phyloP scores from a whole-genome alignment of 2,329 filamentous ascomycete genomes.

The Cucurbitaria berberidis region DNA sequence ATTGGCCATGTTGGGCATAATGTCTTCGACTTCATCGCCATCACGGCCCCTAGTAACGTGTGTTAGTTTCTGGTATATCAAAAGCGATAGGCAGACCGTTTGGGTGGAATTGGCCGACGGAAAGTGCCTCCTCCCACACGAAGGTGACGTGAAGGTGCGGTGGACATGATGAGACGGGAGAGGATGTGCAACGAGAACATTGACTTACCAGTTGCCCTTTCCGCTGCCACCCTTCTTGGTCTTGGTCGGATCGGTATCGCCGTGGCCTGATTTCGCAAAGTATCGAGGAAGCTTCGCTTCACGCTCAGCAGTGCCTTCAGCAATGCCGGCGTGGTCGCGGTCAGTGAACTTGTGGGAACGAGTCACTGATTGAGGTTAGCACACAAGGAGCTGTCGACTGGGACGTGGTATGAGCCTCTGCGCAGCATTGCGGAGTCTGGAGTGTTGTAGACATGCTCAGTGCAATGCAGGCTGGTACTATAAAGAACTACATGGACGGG shows the following conservation, averaged over 20 bases:
- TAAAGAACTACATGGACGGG: not conserved
- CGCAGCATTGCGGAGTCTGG: not conserved
- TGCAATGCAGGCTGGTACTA: conserved; percentile 1
- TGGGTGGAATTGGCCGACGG: not conserved
- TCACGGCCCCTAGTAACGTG: conserved; percentile 71
- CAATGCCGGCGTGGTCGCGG: conserved; percentile 82
- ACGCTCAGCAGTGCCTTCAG: conserved; percentile 72
- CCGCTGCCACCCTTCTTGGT: conserved; percentile 96
- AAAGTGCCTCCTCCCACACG: not conserved
- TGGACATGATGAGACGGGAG: conserved; percentile 1
- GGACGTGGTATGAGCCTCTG: conserved; percentile 1
- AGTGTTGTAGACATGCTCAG: conserved; percentile 7
- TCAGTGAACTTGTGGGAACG: conserved; percentile 96
- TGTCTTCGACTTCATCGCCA: conserved; percentile 84
- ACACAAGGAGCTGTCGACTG: conserved; percentile 1
- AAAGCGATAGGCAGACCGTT: not conserved
- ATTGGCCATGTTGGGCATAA: conserved; percentile 82
- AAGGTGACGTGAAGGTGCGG: not conserved
- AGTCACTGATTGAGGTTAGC: conserved; percentile 71
- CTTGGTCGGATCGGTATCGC: conserved; percentile 85
- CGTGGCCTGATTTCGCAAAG: conserved; percentile 86
- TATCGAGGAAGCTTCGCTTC: conserved; percentile 84
- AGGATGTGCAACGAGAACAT: not conserved
- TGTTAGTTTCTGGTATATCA: conserved; percentile 21
- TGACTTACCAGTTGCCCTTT: conserved; percentile 87